Evolutionary conservation across 192 early-diverging fungal genomes (phyloP).

Genomic region (Umbelopsis vinacea): DNA sequence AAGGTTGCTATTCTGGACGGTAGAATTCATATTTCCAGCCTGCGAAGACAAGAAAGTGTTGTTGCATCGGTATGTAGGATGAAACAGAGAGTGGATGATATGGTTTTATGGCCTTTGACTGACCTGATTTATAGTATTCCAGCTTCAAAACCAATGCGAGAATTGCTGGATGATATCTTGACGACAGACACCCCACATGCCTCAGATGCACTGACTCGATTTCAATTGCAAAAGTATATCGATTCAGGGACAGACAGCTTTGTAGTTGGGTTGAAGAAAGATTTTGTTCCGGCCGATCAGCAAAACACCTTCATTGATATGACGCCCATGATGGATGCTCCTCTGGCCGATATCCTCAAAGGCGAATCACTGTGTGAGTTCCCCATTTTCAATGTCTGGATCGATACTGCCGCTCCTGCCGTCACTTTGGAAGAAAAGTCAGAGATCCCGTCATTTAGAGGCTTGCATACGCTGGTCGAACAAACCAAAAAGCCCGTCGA

Average conservation of each 20-base stretch:
- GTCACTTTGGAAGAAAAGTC: neutral
- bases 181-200: slow-evolving; percentile 26
- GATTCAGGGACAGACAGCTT: slow-evolving; percentile 29
- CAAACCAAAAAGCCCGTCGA: neutral
- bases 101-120: neutral
- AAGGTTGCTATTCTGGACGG: slow-evolving; percentile 50
- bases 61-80: slow-evolving; percentile 43
- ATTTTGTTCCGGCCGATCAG: slow-evolving; percentile 11
- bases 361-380: slow-evolving; percentile 39
- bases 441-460: neutral
- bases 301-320: slow-evolving; percentile 26
- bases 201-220: slow-evolving; percentile 26
- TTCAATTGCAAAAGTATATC: slow-evolving; percentile 27
- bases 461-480: neutral
- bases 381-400: slow-evolving; percentile 40
- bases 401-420: neutral
- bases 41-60: slow-evolving; percentile 27
- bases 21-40: slow-evolving; percentile 48
- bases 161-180: slow-evolving; percentile 32
- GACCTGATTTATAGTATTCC: slow-evolving; percentile 24
- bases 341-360: slow-evolving; percentile 26
- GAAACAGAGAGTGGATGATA: neutral
- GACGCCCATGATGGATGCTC: slow-evolving; percentile 22
- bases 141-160: slow-evolving; percentile 23
- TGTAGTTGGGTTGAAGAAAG: slow-evolving; percentile 36